These are phyloP conservation scores for Lecanicillium sp. DNA, from an alignment of 2,329 filamentous ascomycete genomes.

Conservation along the genomic window DNA sequence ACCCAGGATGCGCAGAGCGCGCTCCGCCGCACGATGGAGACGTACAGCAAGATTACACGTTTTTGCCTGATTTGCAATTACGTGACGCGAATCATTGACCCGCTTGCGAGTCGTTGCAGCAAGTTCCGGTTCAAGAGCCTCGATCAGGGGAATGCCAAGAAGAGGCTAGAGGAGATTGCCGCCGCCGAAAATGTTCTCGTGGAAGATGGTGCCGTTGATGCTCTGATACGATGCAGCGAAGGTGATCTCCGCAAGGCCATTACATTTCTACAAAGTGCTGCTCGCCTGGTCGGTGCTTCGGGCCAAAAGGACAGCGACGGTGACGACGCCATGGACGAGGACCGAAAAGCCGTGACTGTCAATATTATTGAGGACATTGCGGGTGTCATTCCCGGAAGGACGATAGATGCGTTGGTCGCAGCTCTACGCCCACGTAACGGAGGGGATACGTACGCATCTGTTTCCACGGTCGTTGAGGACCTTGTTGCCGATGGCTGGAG, in stretches of 20 bases:
- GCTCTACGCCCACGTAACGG: slow-evolving; percentile 68
- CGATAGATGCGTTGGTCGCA: slow-evolving; percentile 61
- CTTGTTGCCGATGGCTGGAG: slow-evolving; percentile 97
- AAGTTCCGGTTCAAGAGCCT: slow-evolving; percentile 98
- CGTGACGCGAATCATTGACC: slow-evolving; percentile 95
- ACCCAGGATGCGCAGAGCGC: slow-evolving; percentile 96
- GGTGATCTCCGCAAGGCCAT: slow-evolving; percentile 95
- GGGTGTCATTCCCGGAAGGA: slow-evolving; percentile 75
- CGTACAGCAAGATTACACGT: slow-evolving; percentile 89
- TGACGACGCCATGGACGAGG: slow-evolving; percentile 55
- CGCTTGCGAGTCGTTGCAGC: slow-evolving; percentile 82
- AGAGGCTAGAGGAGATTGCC: slow-evolving; percentile 76
- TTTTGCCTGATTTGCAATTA: slow-evolving; percentile 99
- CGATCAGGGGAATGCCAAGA: slow-evolving; percentile 76
- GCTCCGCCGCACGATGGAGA: slow-evolving; percentile 93
- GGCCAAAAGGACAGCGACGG: slow-evolving; percentile 38
- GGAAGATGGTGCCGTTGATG: slow-evolving; percentile 72
- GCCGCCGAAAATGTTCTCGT: slow-evolving; percentile 66
- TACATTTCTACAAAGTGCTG: slow-evolving; percentile 92
- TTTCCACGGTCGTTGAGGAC: slow-evolving; percentile 76
- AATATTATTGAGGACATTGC: slow-evolving; percentile 89
- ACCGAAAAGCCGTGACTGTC: slow-evolving; percentile 60
- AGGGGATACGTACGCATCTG: slow-evolving; percentile 59
- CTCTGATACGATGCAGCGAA: slow-evolving; percentile 80
- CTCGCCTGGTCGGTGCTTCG: slow-evolving; percentile 69